These are phyloP conservation scores for Ustilago shanxiensis DNA, from an alignment of 1,284 basidiomycete species.

Conservation along the genomic window DNA sequence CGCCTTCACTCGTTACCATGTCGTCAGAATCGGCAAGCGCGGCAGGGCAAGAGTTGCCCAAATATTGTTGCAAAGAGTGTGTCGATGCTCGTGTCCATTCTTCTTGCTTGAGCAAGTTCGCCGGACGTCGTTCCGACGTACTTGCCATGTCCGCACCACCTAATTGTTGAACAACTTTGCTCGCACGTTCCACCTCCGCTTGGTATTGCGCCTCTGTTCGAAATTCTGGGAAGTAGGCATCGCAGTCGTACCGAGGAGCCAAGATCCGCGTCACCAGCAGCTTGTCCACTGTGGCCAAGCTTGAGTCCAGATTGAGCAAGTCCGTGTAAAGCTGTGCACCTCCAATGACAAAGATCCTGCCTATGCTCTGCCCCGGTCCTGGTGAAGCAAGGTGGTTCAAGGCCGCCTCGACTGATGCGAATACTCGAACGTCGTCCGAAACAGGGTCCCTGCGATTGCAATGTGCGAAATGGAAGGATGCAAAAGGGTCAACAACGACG, in stretches of 20 bases:
- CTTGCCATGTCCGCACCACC: background rate
- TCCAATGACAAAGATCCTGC: conserved; percentile 83
- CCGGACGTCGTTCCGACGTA: background rate
- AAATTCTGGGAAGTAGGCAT: conserved; percentile 87
- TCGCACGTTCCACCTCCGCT: conserved; percentile 25
- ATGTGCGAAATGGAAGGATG: background rate
- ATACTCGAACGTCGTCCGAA: conserved; percentile 33
- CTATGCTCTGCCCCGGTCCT: conserved; percentile 14
- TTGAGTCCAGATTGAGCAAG: conserved; percentile 46
- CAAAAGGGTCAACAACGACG: conserved; percentile 1
- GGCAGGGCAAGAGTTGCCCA: conserved; percentile 29
- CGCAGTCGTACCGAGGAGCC: conserved; percentile 83
- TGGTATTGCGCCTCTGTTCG: conserved; percentile 59
- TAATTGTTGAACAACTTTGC: background rate
- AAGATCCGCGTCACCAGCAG: conserved; percentile 85
- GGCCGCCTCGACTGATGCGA: conserved; percentile 31
- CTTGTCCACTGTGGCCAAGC: conserved; percentile 37
- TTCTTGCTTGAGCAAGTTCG: conserved; percentile 15
- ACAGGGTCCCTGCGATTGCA: conserved; percentile 42
- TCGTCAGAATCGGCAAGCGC: conserved; percentile 13
- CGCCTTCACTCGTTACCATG: conserved; percentile 39
- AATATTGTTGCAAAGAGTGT: conserved; percentile 21
- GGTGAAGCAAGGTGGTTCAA: conserved; percentile 13
- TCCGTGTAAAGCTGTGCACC: conserved; percentile 87
- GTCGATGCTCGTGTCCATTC: conserved; percentile 34